Evolutionary conservation across 2,329 filamentous ascomycete species (phyloP).

Genomic region (Myriosclerotinia curreyana): DNA sequence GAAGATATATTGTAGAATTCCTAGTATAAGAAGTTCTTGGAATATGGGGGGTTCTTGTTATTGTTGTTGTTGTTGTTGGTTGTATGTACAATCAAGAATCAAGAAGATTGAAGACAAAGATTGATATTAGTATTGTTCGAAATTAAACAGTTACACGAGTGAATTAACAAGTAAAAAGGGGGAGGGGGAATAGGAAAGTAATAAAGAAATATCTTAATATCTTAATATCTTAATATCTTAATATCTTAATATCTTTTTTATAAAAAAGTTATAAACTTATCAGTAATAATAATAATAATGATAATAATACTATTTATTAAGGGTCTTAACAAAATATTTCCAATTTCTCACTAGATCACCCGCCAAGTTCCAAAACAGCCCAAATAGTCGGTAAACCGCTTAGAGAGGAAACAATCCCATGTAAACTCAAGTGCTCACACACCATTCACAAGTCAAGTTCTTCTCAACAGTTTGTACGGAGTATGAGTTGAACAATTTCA

Average conservation of each 20-base stretch:
- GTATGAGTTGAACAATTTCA: too few relatives aligned
- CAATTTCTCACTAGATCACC: slow-evolving; percentile 11
- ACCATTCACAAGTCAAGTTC: slow-evolving; percentile 3
- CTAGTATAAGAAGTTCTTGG: background rate
- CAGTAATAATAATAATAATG: too few relatives aligned
- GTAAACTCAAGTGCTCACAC: background rate
- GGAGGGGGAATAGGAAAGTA: background rate
- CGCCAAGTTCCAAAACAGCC: slow-evolving; percentile 15
- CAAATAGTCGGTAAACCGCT: slow-evolving; percentile 14
- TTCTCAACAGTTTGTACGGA: background rate
- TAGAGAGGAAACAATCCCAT: slow-evolving; percentile 15
- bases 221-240: background rate
- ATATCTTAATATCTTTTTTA: too few relatives aligned
- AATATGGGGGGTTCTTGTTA: too few relatives aligned
- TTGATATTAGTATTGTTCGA: slow-evolving; percentile 19
- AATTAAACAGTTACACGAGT: background rate
- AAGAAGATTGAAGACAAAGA: slow-evolving; percentile 16
- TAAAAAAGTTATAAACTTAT: too few relatives aligned
- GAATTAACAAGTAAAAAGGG: background rate
- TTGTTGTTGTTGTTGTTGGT: too few relatives aligned
- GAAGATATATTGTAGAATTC: slow-evolving; percentile 1
- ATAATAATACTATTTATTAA: too few relatives aligned
- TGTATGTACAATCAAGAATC: slow-evolving; percentile 14
- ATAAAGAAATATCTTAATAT: slow-evolving; percentile 6
- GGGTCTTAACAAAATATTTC: slow-evolving; percentile 1